Evolutionary conservation across 202 grass and related monocot genomes (phyloP), one percentile per base, ranked within the genome.

Genomic region (Cymbopogon flexuosus): DNA sequence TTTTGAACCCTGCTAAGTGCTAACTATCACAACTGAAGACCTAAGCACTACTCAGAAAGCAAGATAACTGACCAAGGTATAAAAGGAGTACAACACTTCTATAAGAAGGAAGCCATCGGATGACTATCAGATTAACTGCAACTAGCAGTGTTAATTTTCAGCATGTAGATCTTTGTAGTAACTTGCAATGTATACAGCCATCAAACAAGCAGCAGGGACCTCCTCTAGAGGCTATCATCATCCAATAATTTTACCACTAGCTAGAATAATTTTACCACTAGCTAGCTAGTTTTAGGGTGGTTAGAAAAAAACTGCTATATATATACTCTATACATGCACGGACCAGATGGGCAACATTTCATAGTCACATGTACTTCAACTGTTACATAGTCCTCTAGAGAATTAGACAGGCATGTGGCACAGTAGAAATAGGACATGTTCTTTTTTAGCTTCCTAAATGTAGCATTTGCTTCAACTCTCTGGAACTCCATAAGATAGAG

Each of bases 361-460:
- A 58, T 72, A 56, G 45, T 30, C 73, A 82, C 46, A 78, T 69
- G 68, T 54, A 67, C 18, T 63, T 63, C 39, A 75, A 70, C 33
- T 65, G 42, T n/a, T 33, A 51, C 61, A 79, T 29, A 2, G 23
- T 14, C 73, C 72, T 24, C 5, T 16, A 16, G 27, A 1, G 14
- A 11, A 12, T 47, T 30, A 9, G 72, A 49, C 47, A 82, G 47
- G 82, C 77, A 89, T 85, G 78, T 81, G 72, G 35, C 49, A 64
- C 58, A 24, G 72, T 70, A 66, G 36, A 67, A 77, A 81, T 5
- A 49, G 58, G 87, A 77, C 39, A 68, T 24, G 70, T 82, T 46
- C 66, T 66, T 88, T 51, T 56, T 7, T 56, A 52, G 45, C 59
- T 82, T 85, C 37, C 49, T 73, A 13, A 36, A 42, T 70, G 70